Percentiles rank a stretch among this genome's conserved stretches.
Conservation (phyloP, 164 flowering plant species). For the Magnolia changhungtana region DNA sequence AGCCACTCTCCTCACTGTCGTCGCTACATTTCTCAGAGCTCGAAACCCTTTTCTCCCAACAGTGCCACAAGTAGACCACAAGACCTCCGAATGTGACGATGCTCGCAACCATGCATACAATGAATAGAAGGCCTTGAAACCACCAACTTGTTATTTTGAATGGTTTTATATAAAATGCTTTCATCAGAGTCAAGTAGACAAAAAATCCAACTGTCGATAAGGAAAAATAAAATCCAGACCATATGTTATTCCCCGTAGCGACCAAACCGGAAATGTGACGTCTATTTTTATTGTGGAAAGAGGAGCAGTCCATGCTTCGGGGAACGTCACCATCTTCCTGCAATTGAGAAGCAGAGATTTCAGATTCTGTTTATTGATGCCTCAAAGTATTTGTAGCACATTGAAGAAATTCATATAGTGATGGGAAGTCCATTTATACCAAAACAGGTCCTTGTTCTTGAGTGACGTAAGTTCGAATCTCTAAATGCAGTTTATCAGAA, state of each 20-base stretch:
- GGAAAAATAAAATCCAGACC: constrained; percentile 66
- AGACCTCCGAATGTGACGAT: constrained; percentile 66
- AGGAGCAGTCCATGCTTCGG: constrained; percentile 17
- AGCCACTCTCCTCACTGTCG: not conserved
- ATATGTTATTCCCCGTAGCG: constrained; percentile 75
- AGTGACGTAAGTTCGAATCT: constrained; percentile 65
- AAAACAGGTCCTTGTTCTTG: constrained; percentile 67
- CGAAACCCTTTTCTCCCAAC: constrained; percentile 46
- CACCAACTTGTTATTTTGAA: constrained; percentile 46
- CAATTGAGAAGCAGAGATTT: constrained; percentile 9
- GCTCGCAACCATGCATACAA: constrained; percentile 63
- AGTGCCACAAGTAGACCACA: constrained; percentile 61
- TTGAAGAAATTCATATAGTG: not conserved
- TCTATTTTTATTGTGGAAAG: constrained; percentile 31
- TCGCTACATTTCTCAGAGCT: constrained; percentile 18
- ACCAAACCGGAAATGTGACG: constrained; percentile 66
- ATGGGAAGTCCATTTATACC: constrained; percentile 34
- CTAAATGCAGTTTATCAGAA: constrained; percentile 48
- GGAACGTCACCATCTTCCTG: constrained; percentile 66
- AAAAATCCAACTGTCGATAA: constrained; percentile 57
- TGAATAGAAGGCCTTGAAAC: constrained; percentile 72
- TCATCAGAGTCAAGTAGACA: constrained; percentile 34
- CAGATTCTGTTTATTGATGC: not conserved
- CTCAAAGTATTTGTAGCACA: not conserved
- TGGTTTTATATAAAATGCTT: constrained; percentile 54